phyloP scores from a whole-genome alignment of 352 stramenopile genomes.

The Aphanomyces astaci region DNA sequence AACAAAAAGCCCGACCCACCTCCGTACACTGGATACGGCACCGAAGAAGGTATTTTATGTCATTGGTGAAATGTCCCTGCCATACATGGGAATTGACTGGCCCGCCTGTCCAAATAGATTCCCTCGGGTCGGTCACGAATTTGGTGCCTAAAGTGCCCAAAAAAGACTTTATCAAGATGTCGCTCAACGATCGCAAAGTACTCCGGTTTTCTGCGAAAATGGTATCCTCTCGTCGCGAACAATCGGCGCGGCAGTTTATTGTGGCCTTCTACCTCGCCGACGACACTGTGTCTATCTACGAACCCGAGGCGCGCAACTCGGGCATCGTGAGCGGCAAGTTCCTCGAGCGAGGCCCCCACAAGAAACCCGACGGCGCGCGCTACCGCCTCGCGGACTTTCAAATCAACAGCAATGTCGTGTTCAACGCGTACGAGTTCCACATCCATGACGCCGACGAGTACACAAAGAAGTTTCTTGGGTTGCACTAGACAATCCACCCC shows the following conservation, averaged over 20 bases:
- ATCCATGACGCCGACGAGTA: slow-evolving; percentile 75
- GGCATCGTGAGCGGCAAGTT: slow-evolving; percentile 79
- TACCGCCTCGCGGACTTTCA: slow-evolving; percentile 54
- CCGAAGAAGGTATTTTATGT: slow-evolving; percentile 35
- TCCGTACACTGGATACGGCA: slow-evolving; percentile 67
- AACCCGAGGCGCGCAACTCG: slow-evolving; percentile 69
- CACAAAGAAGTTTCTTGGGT: slow-evolving; percentile 62
- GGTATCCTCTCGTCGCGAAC: slow-evolving; percentile 65
- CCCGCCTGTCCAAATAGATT: no score
- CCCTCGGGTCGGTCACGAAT: slow-evolving; percentile 49
- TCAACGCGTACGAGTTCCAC: slow-evolving; percentile 70
- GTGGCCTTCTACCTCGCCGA: slow-evolving; percentile 78
- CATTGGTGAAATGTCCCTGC: no score
- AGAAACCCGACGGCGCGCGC: slow-evolving; percentile 43
- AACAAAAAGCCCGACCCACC: slow-evolving; percentile 42
- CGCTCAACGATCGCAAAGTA: slow-evolving; percentile 64
- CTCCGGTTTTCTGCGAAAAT: slow-evolving; percentile 63
- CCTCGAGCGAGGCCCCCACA: slow-evolving; percentile 69
- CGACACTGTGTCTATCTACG: slow-evolving; percentile 68
- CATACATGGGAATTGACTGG: background rate
- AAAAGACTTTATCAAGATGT: slow-evolving; percentile 79
- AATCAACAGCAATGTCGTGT: slow-evolving; percentile 45
- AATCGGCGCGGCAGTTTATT: slow-evolving; percentile 69
- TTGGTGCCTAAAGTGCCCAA: slow-evolving; percentile 61
- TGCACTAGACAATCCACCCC: background rate